Evolutionary conservation across 2,329 filamentous ascomycete genomes (phyloP), one percentile per base, ranked within the genome.

Genomic region (Pseudopyricularia cyperi): DNA sequence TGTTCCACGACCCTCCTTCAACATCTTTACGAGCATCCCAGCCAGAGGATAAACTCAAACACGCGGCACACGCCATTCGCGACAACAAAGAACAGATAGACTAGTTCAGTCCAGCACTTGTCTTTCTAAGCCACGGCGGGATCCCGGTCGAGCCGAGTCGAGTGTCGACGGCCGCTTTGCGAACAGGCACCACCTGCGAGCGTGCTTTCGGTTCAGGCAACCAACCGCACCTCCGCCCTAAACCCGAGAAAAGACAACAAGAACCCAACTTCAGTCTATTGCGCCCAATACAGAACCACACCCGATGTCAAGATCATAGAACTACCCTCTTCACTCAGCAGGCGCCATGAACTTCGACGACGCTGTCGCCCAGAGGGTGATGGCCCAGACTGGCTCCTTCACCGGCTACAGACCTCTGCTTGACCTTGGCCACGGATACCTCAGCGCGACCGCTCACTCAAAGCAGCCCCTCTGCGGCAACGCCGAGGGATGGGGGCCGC

Each of bases 401-500:
- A 73, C 77, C 15, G 80, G 81, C 57, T 74, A 74, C 58, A 73
- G 76, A 54, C 70, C 74, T 22, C 57, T 71, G 46, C 66, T 69
- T 53, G 63, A 72, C 56, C 70, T 82, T 52, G 77, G 79, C 37
- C 71, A 71, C 53, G 70, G 74, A 55, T 88, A 87, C 66, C 76
- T 88, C 55, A 74, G 66, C 55, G 68, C 74, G n/a, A 66, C 69
- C 30, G 60, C 65, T 52, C 55, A 66, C 30, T 71, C 72, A 62
- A 70, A 70, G 57, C 86, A 94, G 65, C 82, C 87, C 53, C 73
- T 96, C 67, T 97, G 91, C 70, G 81, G 85, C 66, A 93, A 95
- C 68, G 73, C 76, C 52, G 91, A 97, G 69, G 94, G 93, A 62
- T 98, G 93, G 93, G 94, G 94, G 1, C 93, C 93, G 22, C 65